phyloP scores from a whole-genome alignment of 2,329 filamentous ascomycete species.

The Metarhizium sp. region DNA sequence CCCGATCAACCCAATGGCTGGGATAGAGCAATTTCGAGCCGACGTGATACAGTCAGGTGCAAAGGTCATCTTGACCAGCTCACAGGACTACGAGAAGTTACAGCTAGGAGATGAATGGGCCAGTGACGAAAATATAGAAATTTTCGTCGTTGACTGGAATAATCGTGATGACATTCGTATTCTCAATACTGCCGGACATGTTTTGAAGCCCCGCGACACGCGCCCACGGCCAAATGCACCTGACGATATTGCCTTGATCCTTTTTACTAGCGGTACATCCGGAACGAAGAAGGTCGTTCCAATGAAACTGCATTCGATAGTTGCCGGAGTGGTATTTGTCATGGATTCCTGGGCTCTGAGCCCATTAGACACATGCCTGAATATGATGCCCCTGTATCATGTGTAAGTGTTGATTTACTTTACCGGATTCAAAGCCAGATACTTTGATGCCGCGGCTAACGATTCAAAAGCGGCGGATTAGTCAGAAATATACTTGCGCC shows the following conservation, averaged over 20 bases:
- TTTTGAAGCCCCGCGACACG: slow-evolving; percentile 1
- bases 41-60: slow-evolving; percentile 40
- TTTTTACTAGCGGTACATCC: slow-evolving; percentile 49
- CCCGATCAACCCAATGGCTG: slow-evolving; percentile 39
- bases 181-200: slow-evolving; percentile 7
- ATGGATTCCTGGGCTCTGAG: slow-evolving; percentile 43
- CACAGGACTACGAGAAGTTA: slow-evolving; percentile 29
- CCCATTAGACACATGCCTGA: slow-evolving; percentile 38
- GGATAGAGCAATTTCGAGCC: slow-evolving; percentile 38
- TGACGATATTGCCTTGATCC: slow-evolving; percentile 39
- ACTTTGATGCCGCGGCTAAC: neutral
- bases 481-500: slow-evolving; percentile 46
- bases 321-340: slow-evolving; percentile 41
- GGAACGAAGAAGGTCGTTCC: slow-evolving; percentile 51
- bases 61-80: slow-evolving; percentile 34
- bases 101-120: slow-evolving; percentile 23
- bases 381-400: slow-evolving; percentile 52
- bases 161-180: slow-evolving; percentile 27
- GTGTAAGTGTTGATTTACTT: slow-evolving; percentile 28
- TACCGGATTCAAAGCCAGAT: neutral
- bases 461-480: slow-evolving; percentile 34
- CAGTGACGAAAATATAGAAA: slow-evolving; percentile 21
- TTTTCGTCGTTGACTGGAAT: slow-evolving; percentile 29
- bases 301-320: slow-evolving; percentile 38
- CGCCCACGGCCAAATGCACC: slow-evolving; percentile 25